phyloP scores from a whole-genome alignment of 192 early-diverging fungal genomes.

The Linnemannia exigua region DNA sequence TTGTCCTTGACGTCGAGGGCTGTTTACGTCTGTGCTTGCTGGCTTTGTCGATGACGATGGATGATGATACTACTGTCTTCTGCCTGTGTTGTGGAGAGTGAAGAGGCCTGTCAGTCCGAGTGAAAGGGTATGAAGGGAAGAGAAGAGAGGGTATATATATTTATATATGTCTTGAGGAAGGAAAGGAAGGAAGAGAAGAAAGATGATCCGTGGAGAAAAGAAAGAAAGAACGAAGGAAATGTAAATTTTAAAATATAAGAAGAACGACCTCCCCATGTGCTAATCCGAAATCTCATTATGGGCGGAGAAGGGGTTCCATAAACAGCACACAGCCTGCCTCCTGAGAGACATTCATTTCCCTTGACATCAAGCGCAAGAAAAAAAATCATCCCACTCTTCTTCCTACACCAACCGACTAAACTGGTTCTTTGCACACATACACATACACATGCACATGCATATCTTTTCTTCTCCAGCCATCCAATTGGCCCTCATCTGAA shows the following conservation, averaged over 20 bases:
- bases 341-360: not conserved
- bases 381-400: slow-evolving; percentile 2
- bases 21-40: not conserved
- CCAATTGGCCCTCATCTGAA: not conserved
- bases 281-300: not conserved
- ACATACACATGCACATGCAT: not conserved
- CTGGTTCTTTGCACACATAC: too few relatives aligned
- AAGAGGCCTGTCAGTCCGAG: not conserved
- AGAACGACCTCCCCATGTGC: too few relatives aligned
- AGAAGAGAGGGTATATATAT: not conserved
- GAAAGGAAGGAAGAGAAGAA: not conserved
- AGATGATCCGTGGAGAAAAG: not conserved
- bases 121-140: not conserved
- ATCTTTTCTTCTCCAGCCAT: not conserved
- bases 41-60: not conserved
- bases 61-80: not conserved
- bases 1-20: not conserved
- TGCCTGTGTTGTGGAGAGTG: too few relatives aligned
- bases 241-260: too few relatives aligned
- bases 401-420: not conserved
- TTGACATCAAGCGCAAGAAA: not conserved
- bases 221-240: not conserved
- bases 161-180: too few relatives aligned
- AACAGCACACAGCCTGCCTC: not conserved
- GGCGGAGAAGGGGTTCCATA: too few relatives aligned